Percentiles rank a stretch among this genome's conserved stretches.
phyloP scores from a whole-genome alignment of 2,329 filamentous ascomycete genomes.

The Sphaerostilbella broomeana region DNA sequence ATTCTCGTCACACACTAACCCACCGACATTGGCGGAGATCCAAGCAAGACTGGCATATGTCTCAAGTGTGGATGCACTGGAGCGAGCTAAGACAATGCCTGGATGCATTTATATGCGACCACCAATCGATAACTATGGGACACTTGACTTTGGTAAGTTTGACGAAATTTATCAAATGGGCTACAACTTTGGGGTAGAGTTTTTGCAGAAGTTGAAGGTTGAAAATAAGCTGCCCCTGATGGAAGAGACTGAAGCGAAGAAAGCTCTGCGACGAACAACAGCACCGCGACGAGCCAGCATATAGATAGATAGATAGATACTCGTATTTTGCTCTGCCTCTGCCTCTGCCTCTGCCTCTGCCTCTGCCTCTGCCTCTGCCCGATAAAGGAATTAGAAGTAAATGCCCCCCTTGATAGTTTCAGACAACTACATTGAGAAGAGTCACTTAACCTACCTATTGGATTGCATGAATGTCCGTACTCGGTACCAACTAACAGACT shows the following conservation, averaged over 20 bases:
- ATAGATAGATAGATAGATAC: conserved; percentile 26
- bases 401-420: too few species aligned
- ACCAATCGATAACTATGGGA: conserved; percentile 88
- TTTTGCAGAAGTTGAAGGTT: conserved; percentile 67
- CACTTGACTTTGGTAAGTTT: conserved; percentile 93
- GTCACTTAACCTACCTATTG: too few species aligned
- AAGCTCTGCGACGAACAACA: conserved; percentile 69
- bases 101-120: conserved; percentile 96
- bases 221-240: conserved; percentile 66
- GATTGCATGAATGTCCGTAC: too few species aligned
- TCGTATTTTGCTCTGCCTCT: neutral
- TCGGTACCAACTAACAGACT: too few species aligned
- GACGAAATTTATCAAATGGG: conserved; percentile 93
- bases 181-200: conserved; percentile 78
- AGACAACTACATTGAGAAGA: too few species aligned
- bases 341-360: neutral
- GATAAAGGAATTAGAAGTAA: neutral
- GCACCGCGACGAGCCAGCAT: conserved; percentile 74
- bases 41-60: conserved; percentile 94
- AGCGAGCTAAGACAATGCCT: conserved; percentile 82
- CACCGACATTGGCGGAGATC: conserved; percentile 90
- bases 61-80: conserved; percentile 86
- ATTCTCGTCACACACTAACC: conserved; percentile 81
- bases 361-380: neutral
- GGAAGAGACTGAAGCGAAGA: conserved; percentile 71